Evolutionary conservation across 106 monocot species (phyloP), one percentile per base, ranked within the genome.

Genomic region (Platanthera zijinensis): DNA sequence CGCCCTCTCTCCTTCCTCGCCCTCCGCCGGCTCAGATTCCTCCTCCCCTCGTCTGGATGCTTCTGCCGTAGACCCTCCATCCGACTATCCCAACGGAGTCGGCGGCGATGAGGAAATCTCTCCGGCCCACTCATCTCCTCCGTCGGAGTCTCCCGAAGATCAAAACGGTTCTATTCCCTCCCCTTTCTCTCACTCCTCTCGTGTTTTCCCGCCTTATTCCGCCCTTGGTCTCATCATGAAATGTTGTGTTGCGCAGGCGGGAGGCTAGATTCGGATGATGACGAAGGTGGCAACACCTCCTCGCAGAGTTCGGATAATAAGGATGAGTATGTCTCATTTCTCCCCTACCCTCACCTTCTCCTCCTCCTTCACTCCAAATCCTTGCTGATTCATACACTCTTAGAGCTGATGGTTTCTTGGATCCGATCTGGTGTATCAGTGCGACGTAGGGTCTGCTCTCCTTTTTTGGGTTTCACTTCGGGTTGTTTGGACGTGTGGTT

Each of bases 221-320:
- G 21, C 48, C 21, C 0, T n/a, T 48, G n/a, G 10, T 61, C 57
- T 61, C 51, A 19, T 72, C 21, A 9, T 2, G 50, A 50, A 18
- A 50, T 51, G 72, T 50, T 12, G 11, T 51, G 51, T 72, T 72
- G 2, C 51, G 18, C 51, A 15, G n/a, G 17, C 7, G 70, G n/a
- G 14, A 13, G 19, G n/a, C 18, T 62, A 76, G 76, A 76, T 62
- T 61, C 76, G 47, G 76, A 76, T 15, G 61, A 62, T 7, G 61
- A 62, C 49, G 76, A 76, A 76, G 62, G 76, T 76, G 76, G 76
- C 76, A 62, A 62, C 66, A 66, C 46, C 11, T 76, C 76, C 14
- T 76, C 76, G 48, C 45, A 17, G n/a, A 48, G 59, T 48, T 48
- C 59, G 19, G 62, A 18, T 22, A 62, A 76, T 10, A 57, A 62